These are phyloP conservation scores for Miamiensis avidus DNA, from an alignment of 169 alveolate genomes.

Conservation along the genomic window DNA sequence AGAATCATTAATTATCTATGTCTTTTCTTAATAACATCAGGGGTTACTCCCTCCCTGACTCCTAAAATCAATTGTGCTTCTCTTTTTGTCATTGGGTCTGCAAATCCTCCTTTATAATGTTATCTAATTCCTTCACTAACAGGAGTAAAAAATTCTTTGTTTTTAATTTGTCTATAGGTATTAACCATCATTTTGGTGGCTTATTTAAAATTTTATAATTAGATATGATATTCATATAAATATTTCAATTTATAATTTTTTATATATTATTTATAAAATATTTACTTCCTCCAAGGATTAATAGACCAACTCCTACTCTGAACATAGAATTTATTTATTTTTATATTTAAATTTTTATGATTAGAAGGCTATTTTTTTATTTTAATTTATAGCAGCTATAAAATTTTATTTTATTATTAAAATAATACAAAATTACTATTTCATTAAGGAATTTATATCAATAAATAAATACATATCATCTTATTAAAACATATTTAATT, in stretches of 20 bases:
- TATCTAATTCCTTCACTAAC: constrained; percentile 8
- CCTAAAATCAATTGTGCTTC: constrained; percentile 82
- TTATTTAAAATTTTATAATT: too few species aligned
- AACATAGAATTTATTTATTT: neutral
- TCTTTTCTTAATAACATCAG: constrained; percentile 46
- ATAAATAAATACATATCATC: too few species aligned
- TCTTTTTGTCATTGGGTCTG: constrained; percentile 58
- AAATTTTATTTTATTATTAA: too few species aligned
- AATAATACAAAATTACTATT: too few species aligned
- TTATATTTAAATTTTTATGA: too few species aligned
- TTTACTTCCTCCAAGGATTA: neutral
- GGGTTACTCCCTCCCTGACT: constrained; percentile 49
- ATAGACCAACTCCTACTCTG: neutral
- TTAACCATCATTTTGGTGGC: neutral
- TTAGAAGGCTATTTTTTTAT: too few species aligned
- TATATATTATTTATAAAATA: too few species aligned
- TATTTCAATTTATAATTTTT: too few species aligned
- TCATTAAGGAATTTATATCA: too few species aligned
- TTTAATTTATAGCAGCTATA: too few species aligned
- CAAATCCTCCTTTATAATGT: constrained; percentile 69
- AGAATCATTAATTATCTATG: constrained; percentile 67
- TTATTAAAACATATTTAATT: too few species aligned
- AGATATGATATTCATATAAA: too few species aligned
- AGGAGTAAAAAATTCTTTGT: neutral
- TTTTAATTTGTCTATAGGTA: neutral